Base-by-base conservation (phyloP, 768 basidiomycete species). In the Mycena indigotica region DNA sequence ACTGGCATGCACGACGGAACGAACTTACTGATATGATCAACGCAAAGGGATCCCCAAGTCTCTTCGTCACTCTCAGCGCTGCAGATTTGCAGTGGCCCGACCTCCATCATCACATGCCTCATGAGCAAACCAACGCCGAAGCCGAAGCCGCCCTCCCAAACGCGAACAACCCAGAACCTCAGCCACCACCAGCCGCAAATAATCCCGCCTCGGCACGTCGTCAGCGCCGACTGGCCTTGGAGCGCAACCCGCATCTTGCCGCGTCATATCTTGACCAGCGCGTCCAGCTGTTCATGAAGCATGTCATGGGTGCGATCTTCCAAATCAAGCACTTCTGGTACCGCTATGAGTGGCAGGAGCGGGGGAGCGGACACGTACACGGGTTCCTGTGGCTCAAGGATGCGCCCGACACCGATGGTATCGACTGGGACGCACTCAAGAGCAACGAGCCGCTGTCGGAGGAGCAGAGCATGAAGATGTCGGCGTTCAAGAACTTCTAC, bases 291-390 rank as follows among this genome's bases (percentile, higher is more conserved):
- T 52, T 52, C 16, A 52, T 52, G 50, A 52, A 57, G 23, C 50
- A 52, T 12, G 51, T 53, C 19, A 32, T 57, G 28, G 13, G 32
- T 3, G 19, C 32, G 8, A 5, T 38, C 15, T 57, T 57, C 29
- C 12, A 35, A 8, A 50, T 57, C 19, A 52, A 51, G 16, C n/a
- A 57, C 25, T 57, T 35, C 28, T 57, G 52, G 52, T 58, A 53
- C 25, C 50, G 57, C 2, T 58, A 58, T 53, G 57, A 58, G 28
- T 58, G 57, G 57, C 57, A 58, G 39, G 24, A 58, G 17, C 57
- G 57, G 12, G 52, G 57, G 3, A 58, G 57, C 26, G 30, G 57
- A 17, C 52, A 58, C 26, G 51, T 58, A 23, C 57, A 58, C 52
- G 57, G 57, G 6, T 58, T 53, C 35, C 19, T 40, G 16, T 53